Evolutionary conservation across 345 rosid species (phyloP).

Genomic region (Balakata baccata): DNA sequence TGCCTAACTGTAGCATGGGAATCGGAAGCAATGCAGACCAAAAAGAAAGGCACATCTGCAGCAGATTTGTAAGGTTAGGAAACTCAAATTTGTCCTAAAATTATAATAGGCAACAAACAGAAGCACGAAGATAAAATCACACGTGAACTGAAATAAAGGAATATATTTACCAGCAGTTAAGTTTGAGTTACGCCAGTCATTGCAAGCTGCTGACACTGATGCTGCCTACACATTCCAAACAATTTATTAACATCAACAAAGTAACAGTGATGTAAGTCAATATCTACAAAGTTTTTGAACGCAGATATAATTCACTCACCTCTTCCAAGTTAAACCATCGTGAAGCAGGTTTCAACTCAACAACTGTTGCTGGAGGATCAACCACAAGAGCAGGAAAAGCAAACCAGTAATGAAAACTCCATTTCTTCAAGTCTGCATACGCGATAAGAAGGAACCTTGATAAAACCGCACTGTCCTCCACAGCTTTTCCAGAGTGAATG

Average conservation of each 20-base stretch:
- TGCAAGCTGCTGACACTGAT: constrained; percentile 73
- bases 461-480: constrained; percentile 58
- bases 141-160: neutral
- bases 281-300: neutral
- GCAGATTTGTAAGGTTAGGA: constrained; percentile 4
- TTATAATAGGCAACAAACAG: neutral
- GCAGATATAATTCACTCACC: constrained; percentile 35
- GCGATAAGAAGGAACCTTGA: constrained; percentile 85
- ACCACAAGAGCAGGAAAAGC: constrained; percentile 85
- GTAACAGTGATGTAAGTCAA: neutral
- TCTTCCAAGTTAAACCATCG: constrained; percentile 67
- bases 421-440: constrained; percentile 78
- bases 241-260: constrained; percentile 4
- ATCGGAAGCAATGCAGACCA: constrained; percentile 56
- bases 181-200: constrained; percentile 73
- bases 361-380: constrained; percentile 73
- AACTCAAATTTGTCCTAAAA: neutral
- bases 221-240: constrained; percentile 46
- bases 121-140: neutral
- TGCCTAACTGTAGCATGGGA: constrained; percentile 54
- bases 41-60: constrained; percentile 84
- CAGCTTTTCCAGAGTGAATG: constrained; percentile 69
- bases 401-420: constrained; percentile 88
- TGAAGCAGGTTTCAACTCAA: constrained; percentile 68
- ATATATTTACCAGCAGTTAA: constrained; percentile 52